Base-by-base conservation (phyloP, 1,284 basidiomycete species). In the Moesziomyces sp. region DNA sequence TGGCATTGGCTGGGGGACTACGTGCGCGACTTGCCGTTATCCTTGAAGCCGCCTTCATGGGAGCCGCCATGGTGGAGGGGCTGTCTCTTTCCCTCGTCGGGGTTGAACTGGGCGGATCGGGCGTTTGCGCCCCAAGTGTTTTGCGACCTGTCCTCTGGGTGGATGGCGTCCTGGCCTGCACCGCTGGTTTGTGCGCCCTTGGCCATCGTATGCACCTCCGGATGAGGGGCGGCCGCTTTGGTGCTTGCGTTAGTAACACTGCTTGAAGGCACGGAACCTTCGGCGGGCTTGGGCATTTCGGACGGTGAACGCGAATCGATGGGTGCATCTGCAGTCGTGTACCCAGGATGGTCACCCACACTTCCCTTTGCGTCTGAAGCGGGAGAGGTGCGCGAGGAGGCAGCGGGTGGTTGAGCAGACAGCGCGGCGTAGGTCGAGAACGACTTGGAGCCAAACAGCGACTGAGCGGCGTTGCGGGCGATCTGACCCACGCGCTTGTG, bases 31-130 rank as follows among this genome's bases (percentile, higher is more conserved):
- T 69, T 65, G 18, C 53, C 56, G 16, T 53, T 52, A 19, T 55
- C 69, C 38, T 69, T 66, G 59, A 74, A 74, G 8, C 76, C 75
- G 30, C 75, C 77, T 30, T 79, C 57, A 49, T 79, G 33, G 24
- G 54, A 63, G 18, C 77, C 77, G 19, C 77, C 77, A 33, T 79
- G 48, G 4, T 51, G 42, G n/a, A 79, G 49, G 2, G 77, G 77
- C 51, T 71, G 58, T 13, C 77, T 43, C 40, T 64, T 58, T 4
- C 76, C 76, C 58, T 79, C 77, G 1, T 64, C 52, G 8, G 56
- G 58, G 46, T 76, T 79, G 70, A 78, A 78, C 45, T 79, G 68
- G 19, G 73, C 61, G 8, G 61, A 59, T 16, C 69, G 48, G 35
- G 64, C 48, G 50, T 71, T 79, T 2, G 58, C 40, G 46, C 76